Conservation (phyloP, 768 basidiomycete genomes). For the Macrolepiota dolichaula region DNA sequence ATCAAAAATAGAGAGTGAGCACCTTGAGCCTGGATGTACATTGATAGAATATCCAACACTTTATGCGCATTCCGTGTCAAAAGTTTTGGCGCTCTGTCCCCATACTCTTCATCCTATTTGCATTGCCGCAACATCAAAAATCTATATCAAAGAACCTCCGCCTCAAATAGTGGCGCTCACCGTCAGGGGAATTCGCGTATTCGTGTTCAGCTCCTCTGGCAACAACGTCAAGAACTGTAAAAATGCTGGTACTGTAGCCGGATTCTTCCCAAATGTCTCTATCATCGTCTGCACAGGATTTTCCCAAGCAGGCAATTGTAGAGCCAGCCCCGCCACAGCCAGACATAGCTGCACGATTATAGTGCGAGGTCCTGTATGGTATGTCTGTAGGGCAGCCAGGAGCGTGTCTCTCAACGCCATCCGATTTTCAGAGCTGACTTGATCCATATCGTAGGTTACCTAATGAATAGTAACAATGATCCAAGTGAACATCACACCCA, state of each 20-base stretch:
- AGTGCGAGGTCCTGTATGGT: slow-evolving; percentile 74
- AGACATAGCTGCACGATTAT: slow-evolving; percentile 89
- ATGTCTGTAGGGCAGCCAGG: slow-evolving; percentile 67
- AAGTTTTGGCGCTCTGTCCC: slow-evolving; percentile 54
- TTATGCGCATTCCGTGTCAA: slow-evolving; percentile 66
- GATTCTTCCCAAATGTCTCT: slow-evolving; percentile 80
- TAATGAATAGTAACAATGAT: slow-evolving; percentile 44
- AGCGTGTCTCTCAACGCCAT: slow-evolving; percentile 86
- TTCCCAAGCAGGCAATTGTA: slow-evolving; percentile 86
- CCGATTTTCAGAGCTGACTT: slow-evolving; percentile 73
- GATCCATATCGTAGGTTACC: slow-evolving; percentile 94
- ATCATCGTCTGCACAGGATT: slow-evolving; percentile 81
- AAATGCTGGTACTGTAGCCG: slow-evolving; percentile 76
- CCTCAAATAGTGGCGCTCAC: slow-evolving; percentile 45
- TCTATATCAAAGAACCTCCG: neutral
- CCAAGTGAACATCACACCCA: slow-evolving; percentile 14
- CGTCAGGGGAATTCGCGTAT: slow-evolving; percentile 84
- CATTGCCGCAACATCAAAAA: neutral
- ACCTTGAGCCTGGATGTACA: slow-evolving; percentile 92
- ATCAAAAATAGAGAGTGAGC: slow-evolving; percentile 22
- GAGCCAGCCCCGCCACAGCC: slow-evolving; percentile 84
- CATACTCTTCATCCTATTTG: slow-evolving; percentile 71
- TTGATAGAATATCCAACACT: slow-evolving; percentile 72
- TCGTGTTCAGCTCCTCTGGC: slow-evolving; percentile 84
- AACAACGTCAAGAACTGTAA: slow-evolving; percentile 88